A percentile compares a stretch with the other conserved stretches of the same genome.
Evolutionary conservation across 108 stramenopile species (phyloP).

Genomic region (Cyclotella kingstonii): DNA sequence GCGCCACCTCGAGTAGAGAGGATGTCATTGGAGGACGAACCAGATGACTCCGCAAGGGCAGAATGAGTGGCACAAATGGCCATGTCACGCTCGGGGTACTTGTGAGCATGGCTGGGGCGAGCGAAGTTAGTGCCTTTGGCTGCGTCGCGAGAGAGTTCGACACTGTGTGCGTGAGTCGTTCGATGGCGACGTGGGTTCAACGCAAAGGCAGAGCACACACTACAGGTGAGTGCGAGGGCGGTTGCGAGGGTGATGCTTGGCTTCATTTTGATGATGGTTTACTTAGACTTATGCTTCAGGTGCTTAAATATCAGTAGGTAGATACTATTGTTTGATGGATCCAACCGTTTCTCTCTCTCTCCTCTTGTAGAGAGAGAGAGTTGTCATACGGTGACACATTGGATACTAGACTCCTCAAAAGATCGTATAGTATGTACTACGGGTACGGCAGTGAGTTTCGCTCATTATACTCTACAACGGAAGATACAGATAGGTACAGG

Average conservation of each 20-base stretch:
- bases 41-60: neutral
- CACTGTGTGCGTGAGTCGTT: too few relatives aligned
- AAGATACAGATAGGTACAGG: neutral
- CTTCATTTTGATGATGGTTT: conserved; percentile 45
- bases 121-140: neutral
- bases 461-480: too few relatives aligned
- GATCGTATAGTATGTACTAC: too few relatives aligned
- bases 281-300: neutral
- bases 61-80: conserved; percentile 16
- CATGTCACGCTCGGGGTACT: neutral
- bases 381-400: too few relatives aligned
- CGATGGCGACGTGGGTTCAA: conserved; percentile 16
- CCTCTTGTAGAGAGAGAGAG: too few relatives aligned
- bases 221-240: conserved; percentile 16
- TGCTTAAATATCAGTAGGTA: too few relatives aligned
- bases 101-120: neutral
- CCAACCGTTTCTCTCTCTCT: too few relatives aligned
- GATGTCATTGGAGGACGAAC: conserved; percentile 6
- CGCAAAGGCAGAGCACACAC: conserved; percentile 34
- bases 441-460: too few relatives aligned
- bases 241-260: conserved; percentile 31
- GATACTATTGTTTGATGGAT: too few relatives aligned
- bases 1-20: conserved; percentile 30
- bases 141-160: too few relatives aligned
- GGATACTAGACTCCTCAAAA: too few relatives aligned